A percentile compares a stretch with the other conserved stretches of the same genome.
Conservation (phyloP, 306 rosid species). For the Vigna radiata region DNA sequence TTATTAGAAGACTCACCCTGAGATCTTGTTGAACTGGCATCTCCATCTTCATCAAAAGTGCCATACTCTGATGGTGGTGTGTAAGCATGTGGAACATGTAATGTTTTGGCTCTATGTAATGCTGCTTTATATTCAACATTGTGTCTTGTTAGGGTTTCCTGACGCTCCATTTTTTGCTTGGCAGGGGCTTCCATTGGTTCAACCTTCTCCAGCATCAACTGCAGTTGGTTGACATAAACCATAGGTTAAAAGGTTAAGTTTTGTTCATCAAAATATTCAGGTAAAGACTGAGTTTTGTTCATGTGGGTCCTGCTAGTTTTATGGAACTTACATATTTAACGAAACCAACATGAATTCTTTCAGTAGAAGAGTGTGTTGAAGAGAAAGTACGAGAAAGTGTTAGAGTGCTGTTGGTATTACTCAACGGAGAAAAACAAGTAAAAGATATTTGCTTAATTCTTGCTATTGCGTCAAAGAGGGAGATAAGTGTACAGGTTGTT, state of each 20-base stretch:
- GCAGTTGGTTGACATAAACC: conserved; percentile 39
- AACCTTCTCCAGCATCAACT: conserved; percentile 77
- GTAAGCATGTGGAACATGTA: conserved; percentile 83
- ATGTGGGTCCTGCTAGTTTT: too few species aligned
- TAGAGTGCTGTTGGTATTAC: too few species aligned
- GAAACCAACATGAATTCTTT: too few species aligned
- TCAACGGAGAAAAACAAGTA: not conserved
- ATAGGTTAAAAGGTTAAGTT: conserved; percentile 16
- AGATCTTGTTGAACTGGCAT: conserved; percentile 53
- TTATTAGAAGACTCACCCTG: conserved; percentile 63
- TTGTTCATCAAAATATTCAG: not conserved
- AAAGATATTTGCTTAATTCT: not conserved
- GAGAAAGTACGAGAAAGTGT: too few species aligned
- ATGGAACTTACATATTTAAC: not conserved
- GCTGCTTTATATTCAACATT: conserved; percentile 81
- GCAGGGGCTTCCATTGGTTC: conserved; percentile 66
- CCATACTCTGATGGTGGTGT: conserved; percentile 74
- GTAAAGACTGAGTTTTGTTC: too few species aligned
- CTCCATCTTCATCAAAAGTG: conserved; percentile 66
- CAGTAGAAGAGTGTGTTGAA: too few species aligned
- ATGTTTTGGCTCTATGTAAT: conserved; percentile 81
- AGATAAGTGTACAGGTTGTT: not conserved
- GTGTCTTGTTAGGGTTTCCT: conserved; percentile 66
- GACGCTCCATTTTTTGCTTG: conserved; percentile 85
- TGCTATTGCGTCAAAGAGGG: conserved; percentile 15